Evolutionary conservation across 495 filamentous ascomycete species (phyloP).

Genomic region (Aspergillus avenaceus): DNA sequence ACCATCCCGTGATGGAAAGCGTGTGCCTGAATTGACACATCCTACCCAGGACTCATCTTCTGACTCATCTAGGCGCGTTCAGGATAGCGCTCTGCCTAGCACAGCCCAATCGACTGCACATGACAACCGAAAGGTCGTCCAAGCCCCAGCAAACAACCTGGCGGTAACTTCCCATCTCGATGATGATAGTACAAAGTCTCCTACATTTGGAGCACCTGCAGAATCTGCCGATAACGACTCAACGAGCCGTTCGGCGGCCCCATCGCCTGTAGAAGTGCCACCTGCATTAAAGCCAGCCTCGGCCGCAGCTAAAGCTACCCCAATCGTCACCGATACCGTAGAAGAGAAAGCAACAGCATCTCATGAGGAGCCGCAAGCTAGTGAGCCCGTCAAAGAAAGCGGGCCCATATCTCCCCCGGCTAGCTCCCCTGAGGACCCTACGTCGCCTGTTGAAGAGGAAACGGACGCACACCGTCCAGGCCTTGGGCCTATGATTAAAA

Average conservation of each 20-base stretch:
- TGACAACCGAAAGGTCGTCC: constrained; percentile 17
- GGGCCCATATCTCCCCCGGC: constrained; percentile 5
- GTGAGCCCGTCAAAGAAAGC: constrained; percentile 4
- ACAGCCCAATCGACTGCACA: constrained; percentile 24
- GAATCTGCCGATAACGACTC: constrained; percentile 15
- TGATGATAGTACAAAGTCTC: constrained; percentile 16
- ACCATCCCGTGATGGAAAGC: constrained; percentile 28
- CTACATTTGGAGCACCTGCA: constrained; percentile 9
- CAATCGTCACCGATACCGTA: constrained; percentile 15
- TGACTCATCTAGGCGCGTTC: constrained; percentile 21
- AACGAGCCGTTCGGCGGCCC: constrained; percentile 7
- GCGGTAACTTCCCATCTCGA: constrained; percentile 24
- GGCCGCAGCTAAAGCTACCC: constrained; percentile 10
- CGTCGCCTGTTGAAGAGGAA: constrained; percentile 41
- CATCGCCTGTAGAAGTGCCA: constrained; percentile 14
- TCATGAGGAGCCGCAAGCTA: constrained; percentile 6
- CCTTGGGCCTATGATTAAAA: constrained; percentile 87
- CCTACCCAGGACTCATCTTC: constrained; percentile 16
- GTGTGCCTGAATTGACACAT: constrained; percentile 11
- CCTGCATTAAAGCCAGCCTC: constrained; percentile 20
- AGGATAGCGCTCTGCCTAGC: constrained; percentile 28
- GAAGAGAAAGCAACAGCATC: constrained; percentile 11
- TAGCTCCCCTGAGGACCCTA: constrained; percentile 15
- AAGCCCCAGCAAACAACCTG: constrained; percentile 22
- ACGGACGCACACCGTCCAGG: constrained; percentile 62